Evolutionary conservation across 179 eudicot species (phyloP), one percentile per base, ranked within the genome.

Genomic region (Silene noctiflora): DNA sequence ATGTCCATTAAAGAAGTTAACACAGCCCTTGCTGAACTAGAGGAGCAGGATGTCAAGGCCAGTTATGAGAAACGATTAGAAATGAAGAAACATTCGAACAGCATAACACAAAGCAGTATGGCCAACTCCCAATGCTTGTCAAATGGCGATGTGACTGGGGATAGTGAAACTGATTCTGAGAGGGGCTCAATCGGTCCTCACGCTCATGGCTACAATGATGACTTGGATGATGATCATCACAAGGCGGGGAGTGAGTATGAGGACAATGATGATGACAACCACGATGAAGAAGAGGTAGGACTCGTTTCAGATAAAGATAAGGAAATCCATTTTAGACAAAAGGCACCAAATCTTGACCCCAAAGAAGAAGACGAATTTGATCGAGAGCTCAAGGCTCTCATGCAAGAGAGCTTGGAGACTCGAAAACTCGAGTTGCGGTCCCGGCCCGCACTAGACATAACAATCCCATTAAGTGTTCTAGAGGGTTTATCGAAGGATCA

Each of bases 361-460:
- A 80, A 82, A 78, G 99, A 95, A 83, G 98, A 87, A 82, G 96
- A 92, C 12, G 98, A 93, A 42, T 95, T 95, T 86, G 99, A 95
- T 73, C 81, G 85, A 79, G 99, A 95, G 85, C 86, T 95, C 44
- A 89, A 89, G 78, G 99, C 99, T 75, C 88, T 95, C 58, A 83
- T 94, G 97, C 97, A 95, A 86, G 99, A 95, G 85, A 95, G 98
- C 84, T 86, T 95, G 91, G 99, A 95, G 46, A 90, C 96, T 1
- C 86, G 98, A 51, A 95, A 95, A 78, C 78, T 91, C 24, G 99
- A 95, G 81, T 39, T 91, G 78, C 87, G 98, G 31, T 72, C 88
- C 61, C 87, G 99, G 24, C 99, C 99, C 44, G 83, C 99, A 10
- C 80, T 93, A 21, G 92, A 93, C 81, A 95, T 95, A 97, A 89